phyloP scores from a whole-genome alignment of 2,329 filamentous ascomycete species.

The Lithohypha guttulata region DNA sequence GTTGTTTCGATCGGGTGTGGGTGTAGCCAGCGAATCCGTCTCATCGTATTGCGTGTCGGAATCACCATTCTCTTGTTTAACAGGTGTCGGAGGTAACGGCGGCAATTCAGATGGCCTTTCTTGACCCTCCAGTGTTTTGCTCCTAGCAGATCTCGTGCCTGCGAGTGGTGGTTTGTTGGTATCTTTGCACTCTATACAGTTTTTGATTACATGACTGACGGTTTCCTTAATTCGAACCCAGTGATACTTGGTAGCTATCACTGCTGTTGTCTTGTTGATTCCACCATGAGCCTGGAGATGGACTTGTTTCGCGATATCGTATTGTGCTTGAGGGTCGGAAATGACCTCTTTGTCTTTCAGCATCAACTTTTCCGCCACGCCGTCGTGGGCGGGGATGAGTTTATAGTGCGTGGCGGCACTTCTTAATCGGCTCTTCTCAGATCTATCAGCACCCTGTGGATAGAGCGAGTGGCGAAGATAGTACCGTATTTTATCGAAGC shows the following conservation, averaged over 20 bases:
- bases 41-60: neutral
- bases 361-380: conserved; percentile 65
- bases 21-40: conserved; percentile 4
- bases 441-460: conserved; percentile 81
- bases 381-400: conserved; percentile 45
- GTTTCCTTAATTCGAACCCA: conserved; percentile 99
- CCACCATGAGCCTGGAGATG: conserved; percentile 73
- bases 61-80: conserved; percentile 8
- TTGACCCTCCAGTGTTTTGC: conserved; percentile 19
- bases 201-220: conserved; percentile 85
- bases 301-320: conserved; percentile 70
- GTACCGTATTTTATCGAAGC: conserved; percentile 97
- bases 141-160: conserved; percentile 19
- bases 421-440: conserved; percentile 87
- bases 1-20: neutral
- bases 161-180: conserved; percentile 47
- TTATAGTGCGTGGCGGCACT: conserved; percentile 95
- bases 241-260: conserved; percentile 86
- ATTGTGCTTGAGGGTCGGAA: conserved; percentile 77
- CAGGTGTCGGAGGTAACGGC: conserved; percentile 7
- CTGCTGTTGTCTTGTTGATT: conserved; percentile 96
- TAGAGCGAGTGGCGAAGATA: conserved; percentile 94
- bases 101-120: conserved; percentile 10
- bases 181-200: conserved; percentile 84
- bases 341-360: conserved; percentile 97